A percentile compares a stretch with the other conserved stretches of the same genome.
Conservation (phyloP, 2,329 filamentous ascomycete species). For the Westerdykella ornata region DNA sequence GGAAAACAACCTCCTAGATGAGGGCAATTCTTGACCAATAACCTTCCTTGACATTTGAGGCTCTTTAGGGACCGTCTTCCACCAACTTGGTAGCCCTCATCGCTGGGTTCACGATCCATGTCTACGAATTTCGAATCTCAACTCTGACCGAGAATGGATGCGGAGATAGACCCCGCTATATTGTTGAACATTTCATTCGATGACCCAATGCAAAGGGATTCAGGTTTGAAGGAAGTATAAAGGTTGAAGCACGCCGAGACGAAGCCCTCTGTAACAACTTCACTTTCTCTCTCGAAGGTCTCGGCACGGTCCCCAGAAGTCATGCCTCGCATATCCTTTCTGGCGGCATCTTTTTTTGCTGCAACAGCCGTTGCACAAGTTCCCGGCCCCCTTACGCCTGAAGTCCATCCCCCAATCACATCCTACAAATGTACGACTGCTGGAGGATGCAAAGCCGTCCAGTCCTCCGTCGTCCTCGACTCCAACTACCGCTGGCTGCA, state of each 20-base stretch:
- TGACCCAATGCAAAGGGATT: background rate
- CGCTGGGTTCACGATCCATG: too few relatives aligned
- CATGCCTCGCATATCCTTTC: conserved; percentile 15
- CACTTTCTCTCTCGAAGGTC: background rate
- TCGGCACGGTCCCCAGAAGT: background rate
- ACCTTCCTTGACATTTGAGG: background rate
- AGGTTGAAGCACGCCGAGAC: background rate
- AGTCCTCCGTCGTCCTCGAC: conserved; percentile 31
- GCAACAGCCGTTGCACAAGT: conserved; percentile 24
- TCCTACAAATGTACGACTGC: conserved; percentile 27
- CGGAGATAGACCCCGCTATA: background rate
- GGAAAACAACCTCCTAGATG: background rate
- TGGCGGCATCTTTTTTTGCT: conserved; percentile 19
- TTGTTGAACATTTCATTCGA: background rate
- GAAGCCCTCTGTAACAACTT: background rate
- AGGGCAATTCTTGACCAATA: background rate
- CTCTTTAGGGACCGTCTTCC: background rate
- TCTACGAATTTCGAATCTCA: background rate
- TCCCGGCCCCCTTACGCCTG: conserved; percentile 27
- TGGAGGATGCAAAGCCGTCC: conserved; percentile 21
- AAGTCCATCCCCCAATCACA: conserved; percentile 30
- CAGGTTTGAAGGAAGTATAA: background rate
- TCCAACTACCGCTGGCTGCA: conserved; percentile 44
- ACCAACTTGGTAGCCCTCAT: too few relatives aligned
- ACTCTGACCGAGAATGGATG: too few relatives aligned